Base-by-base conservation (phyloP, 345 rosid species). In the Brassica cretica region DNA sequence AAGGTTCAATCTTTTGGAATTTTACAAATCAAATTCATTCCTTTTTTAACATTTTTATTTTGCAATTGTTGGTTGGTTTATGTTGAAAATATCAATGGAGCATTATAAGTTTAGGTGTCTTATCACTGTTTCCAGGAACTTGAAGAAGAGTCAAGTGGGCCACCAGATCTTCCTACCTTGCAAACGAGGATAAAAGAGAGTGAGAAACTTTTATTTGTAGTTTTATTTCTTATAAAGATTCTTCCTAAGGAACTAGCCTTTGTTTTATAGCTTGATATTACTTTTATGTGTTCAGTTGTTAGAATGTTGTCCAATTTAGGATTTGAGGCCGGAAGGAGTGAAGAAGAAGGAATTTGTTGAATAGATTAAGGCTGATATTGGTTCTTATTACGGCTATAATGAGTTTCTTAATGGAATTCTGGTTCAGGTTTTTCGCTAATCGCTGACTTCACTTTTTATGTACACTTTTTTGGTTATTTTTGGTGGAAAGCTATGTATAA, bases 331-430 rank as follows among this genome's bases (percentile, higher is more conserved):
- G 76, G 85, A 92, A 71, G 96, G 94, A 64, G 68, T 85, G 56
- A 60, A 84, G 12, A 88, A 96, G 80, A 89, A 88, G 84, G 93
- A 89, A 18, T 91, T 84, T 68, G 46, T 86, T 63, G 83, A 83
- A 41, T 96, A 84, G 79, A 95, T 94, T 59, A 89, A 91, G 80
- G 72, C 76, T 79, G 98, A 92, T 79, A 79, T 94, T 65, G 76
- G 84, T 74, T 83, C 93, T 72, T 94, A 89, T 67, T 94, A 92
- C 77, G 98, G 98, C 68, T 94, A 94, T 83, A 94, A 92, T 81
- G 95, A 89, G 37, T 94, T 90, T 83, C 90, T 94, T 27, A 84
- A 89, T 30, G 95, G 93, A 62, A 88, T 79, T 81, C 78, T 94
- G 79, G 80, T 89, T 41, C 97, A 94, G 97, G 98, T 94, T 75